A percentile compares a stretch with the other conserved stretches of the same genome.
These are phyloP conservation scores for Exophiala dermatitidis DNA, from an alignment of 2,329 filamentous ascomycete genomes.

Conservation along the genomic window DNA sequence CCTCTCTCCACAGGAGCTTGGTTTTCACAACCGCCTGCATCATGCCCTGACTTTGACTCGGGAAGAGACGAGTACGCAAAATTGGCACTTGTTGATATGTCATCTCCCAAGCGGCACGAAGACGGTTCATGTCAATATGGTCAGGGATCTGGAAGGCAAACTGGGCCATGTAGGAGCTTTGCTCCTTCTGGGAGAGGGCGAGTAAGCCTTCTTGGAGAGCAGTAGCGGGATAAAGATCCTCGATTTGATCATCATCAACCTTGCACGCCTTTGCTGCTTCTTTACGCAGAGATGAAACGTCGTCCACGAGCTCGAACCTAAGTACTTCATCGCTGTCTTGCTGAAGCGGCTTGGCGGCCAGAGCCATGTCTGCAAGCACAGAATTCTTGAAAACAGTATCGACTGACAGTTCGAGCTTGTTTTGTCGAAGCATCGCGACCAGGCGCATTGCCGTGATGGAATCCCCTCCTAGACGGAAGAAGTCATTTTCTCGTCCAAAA, in stretches of 20 bases:
- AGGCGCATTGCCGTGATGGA: slow-evolving; percentile 31
- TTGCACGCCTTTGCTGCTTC: slow-evolving; percentile 23
- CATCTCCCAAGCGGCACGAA: slow-evolving; percentile 36
- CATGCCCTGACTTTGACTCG: slow-evolving; percentile 26
- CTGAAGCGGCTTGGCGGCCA: slow-evolving; percentile 7
- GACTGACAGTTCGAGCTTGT: slow-evolving; percentile 24
- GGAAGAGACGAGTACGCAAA: slow-evolving; percentile 37
- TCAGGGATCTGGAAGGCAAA: slow-evolving; percentile 31
- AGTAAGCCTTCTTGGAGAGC: slow-evolving; percentile 40
- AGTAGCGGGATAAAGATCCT: slow-evolving; percentile 38
- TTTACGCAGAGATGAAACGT: slow-evolving; percentile 6
- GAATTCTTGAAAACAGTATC: slow-evolving; percentile 33
- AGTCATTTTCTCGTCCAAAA: slow-evolving; percentile 34
- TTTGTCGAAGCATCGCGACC: slow-evolving; percentile 23
- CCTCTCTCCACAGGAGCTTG: slow-evolving; percentile 28
- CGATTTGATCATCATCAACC: slow-evolving; percentile 26
- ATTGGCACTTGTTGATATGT: slow-evolving; percentile 33
- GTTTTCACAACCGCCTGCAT: slow-evolving; percentile 30
- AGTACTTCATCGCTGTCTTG: too few relatives aligned
- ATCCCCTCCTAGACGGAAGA: slow-evolving; percentile 31
- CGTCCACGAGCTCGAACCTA: neutral
- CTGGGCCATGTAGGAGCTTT: slow-evolving; percentile 38
- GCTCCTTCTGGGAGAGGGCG: slow-evolving; percentile 34
- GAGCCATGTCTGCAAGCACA: slow-evolving; percentile 39
- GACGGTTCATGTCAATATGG: slow-evolving; percentile 31